Percentiles rank a stretch among this genome's conserved stretches.
Evolutionary conservation across 352 stramenopile genomes (phyloP).

Genomic region (Globisporangium spinosum): DNA sequence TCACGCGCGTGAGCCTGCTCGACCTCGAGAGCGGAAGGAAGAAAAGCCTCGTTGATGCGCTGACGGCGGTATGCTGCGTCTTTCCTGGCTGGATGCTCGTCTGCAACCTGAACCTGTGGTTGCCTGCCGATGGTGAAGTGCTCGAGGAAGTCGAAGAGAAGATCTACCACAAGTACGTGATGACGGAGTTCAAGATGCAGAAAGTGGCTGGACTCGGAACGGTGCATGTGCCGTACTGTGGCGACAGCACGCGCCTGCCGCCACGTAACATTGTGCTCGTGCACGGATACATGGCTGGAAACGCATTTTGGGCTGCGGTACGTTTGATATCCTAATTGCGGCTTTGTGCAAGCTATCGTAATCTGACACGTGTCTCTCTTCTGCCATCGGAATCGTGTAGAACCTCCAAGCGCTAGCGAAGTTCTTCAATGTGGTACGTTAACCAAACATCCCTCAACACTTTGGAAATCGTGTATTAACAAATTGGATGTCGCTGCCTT

Average conservation of each 20-base stretch:
- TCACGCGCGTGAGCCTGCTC: conserved; percentile 38
- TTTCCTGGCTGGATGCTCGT: conserved; percentile 48
- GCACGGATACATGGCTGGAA: conserved; percentile 75
- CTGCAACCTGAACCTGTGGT: conserved; percentile 48
- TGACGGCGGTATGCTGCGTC: conserved; percentile 41
- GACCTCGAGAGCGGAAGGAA: conserved; percentile 30
- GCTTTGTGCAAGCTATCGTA: neutral
- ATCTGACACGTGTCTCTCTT: conserved; percentile 9
- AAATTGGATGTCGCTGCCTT: neutral
- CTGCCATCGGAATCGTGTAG: conserved; percentile 19
- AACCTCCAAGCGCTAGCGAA: conserved; percentile 75
- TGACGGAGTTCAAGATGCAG: conserved; percentile 45
- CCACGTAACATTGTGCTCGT: conserved; percentile 64
- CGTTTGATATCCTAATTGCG: neutral
- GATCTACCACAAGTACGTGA: conserved; percentile 67
- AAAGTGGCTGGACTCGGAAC: conserved; percentile 68
- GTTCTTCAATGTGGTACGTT: conserved; percentile 75
- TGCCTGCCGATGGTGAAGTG: conserved; percentile 42
- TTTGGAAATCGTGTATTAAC: neutral
- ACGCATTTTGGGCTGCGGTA: conserved; percentile 73
- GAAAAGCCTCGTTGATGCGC: conserved; percentile 31
- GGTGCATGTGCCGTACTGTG: conserved; percentile 73
- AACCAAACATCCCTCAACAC: too few relatives aligned
- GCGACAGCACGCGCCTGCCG: conserved; percentile 44
- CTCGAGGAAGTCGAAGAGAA: conserved; percentile 59